Evolutionary conservation across 2,329 filamentous ascomycete species (phyloP).

Genomic region (Fusarium buharicum): DNA sequence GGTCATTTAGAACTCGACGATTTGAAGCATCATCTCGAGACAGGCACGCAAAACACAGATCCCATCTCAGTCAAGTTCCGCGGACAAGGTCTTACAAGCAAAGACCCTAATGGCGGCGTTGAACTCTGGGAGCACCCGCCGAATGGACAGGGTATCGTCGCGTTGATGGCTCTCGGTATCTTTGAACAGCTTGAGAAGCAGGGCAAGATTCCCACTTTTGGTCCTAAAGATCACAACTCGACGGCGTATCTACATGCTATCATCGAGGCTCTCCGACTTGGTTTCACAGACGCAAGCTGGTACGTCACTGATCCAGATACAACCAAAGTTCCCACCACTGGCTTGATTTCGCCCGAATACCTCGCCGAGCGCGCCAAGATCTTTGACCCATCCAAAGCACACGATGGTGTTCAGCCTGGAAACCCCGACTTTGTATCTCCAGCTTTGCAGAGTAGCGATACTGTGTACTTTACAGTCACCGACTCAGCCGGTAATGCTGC

Average conservation of each 20-base stretch:
- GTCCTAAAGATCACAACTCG: conserved; percentile 79
- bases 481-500: conserved; percentile 88
- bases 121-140: conserved; percentile 97
- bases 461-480: conserved; percentile 90
- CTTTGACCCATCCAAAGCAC: conserved; percentile 68
- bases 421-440: conserved; percentile 66
- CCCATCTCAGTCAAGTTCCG: conserved; percentile 84
- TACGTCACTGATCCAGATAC: conserved; percentile 87
- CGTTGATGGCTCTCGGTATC: conserved; percentile 92
- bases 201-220: conserved; percentile 78
- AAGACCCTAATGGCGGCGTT: conserved; percentile 61
- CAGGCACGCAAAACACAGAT: conserved; percentile 79
- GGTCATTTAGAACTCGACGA: conserved; percentile 84
- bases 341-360: conserved; percentile 78
- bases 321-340: conserved; percentile 73
- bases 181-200: conserved; percentile 83
- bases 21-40: conserved; percentile 75
- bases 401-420: conserved; percentile 72
- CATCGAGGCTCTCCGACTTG: conserved; percentile 87
- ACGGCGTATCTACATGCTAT: conserved; percentile 84
- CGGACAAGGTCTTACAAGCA: conserved; percentile 63
- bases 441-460: conserved; percentile 87
- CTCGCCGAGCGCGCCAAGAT: conserved; percentile 74
- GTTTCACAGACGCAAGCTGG: conserved; percentile 91
- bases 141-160: conserved; percentile 95